These are phyloP conservation scores for Calonectria hongkongensis DNA, from an alignment of 2,329 filamentous ascomycete genomes.

Conservation along the genomic window DNA sequence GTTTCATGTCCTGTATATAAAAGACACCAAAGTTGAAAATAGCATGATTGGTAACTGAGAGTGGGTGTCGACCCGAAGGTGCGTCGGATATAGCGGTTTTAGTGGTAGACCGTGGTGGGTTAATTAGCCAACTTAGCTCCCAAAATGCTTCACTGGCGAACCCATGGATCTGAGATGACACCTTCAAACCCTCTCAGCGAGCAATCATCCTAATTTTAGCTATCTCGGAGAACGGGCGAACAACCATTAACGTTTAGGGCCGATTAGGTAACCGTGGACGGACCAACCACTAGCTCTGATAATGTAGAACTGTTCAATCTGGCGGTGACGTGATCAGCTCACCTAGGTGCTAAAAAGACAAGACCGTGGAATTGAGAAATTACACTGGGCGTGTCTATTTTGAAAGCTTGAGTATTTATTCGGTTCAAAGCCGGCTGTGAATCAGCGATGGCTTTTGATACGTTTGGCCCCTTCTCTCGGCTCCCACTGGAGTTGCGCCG, in stretches of 20 bases:
- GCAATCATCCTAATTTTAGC: not conserved
- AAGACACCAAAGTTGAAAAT: too few species aligned
- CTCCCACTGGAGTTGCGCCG: not conserved
- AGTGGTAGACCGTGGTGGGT: not conserved
- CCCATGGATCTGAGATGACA: too few species aligned
- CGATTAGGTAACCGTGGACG: slow-evolving; percentile 10
- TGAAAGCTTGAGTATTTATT: not conserved
- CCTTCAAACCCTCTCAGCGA: not conserved
- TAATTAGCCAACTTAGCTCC: not conserved
- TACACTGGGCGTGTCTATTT: not conserved
- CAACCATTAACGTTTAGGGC: not conserved
- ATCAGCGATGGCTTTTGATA: not conserved
- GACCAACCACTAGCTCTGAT: not conserved
- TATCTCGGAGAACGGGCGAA: not conserved
- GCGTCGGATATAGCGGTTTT: not conserved
- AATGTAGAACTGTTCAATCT: not conserved
- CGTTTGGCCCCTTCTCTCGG: not conserved
- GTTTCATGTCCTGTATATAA: too few species aligned
- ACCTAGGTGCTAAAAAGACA: not conserved
- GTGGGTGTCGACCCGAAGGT: not conserved
- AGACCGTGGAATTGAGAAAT: not conserved
- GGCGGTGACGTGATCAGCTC: not conserved
- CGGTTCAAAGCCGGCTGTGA: not conserved
- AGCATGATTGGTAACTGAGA: too few species aligned
- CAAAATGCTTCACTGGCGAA: not conserved